Percentiles rank a stretch among this genome's conserved stretches.
Evolutionary conservation across 2,329 filamentous ascomycete species (phyloP).

Genomic region (Fusarium compactum): DNA sequence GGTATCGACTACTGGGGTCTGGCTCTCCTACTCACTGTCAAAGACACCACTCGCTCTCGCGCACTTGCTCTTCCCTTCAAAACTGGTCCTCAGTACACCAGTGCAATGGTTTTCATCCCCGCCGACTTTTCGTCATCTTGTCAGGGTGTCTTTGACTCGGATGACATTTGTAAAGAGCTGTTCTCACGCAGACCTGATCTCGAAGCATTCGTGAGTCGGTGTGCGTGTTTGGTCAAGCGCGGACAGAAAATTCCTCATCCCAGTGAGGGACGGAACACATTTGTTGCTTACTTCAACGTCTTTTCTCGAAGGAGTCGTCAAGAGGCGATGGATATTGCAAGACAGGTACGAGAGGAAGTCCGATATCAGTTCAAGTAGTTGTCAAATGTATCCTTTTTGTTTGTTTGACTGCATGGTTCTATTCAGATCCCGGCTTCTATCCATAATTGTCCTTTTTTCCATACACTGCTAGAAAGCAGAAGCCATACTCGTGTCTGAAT

Average conservation of each 20-base stretch:
- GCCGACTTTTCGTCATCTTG: conserved; percentile 5
- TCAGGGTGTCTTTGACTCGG: conserved; percentile 28
- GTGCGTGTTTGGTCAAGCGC: conserved; percentile 4
- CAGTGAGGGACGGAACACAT: conserved; percentile 11
- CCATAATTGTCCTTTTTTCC: neutral
- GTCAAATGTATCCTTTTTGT: neutral
- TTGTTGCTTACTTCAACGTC: conserved; percentile 17
- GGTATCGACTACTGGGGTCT: conserved; percentile 35
- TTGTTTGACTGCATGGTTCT: neutral
- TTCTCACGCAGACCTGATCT: conserved; percentile 13
- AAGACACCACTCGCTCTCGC: conserved; percentile 15
- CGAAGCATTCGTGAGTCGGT: conserved; percentile 3
- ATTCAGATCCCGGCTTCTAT: neutral
- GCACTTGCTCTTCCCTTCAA: conserved; percentile 27
- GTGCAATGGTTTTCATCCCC: conserved; percentile 7
- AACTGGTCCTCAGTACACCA: conserved; percentile 16
- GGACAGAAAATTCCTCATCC: conserved; percentile 11
- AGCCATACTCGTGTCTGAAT: neutral
- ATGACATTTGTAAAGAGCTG: conserved; percentile 21
- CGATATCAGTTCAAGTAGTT: conserved; percentile 6
- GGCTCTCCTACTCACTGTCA: conserved; percentile 2
- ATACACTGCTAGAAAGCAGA: neutral
- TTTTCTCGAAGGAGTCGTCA: conserved; percentile 9
- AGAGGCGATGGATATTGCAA: conserved; percentile 12
- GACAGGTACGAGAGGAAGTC: conserved; percentile 3